Evolutionary conservation across 257 asterid species (phyloP).

Genomic region (Ocimum tenuiflorum): DNA sequence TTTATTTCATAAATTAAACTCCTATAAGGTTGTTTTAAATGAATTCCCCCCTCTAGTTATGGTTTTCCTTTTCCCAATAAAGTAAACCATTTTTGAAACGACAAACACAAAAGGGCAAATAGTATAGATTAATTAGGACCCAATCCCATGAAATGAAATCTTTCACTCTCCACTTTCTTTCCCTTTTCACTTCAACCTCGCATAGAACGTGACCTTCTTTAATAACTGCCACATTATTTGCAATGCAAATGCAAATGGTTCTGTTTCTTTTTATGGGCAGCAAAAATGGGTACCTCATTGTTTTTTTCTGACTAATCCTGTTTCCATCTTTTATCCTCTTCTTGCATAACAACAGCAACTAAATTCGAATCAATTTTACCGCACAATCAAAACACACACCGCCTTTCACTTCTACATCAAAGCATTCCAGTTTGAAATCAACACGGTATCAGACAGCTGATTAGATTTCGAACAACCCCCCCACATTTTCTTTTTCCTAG

Average conservation of each 20-base stretch:
- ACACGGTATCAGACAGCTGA: background rate
- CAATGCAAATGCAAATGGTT: conserved; percentile 51
- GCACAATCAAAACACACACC: background rate
- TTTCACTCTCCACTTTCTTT: background rate
- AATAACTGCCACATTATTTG: conserved; percentile 80
- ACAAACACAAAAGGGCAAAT: background rate
- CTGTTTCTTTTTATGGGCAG: conserved; percentile 35
- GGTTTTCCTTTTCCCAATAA: too few species aligned
- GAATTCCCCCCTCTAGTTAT: background rate
- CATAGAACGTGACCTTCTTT: conserved; percentile 46
- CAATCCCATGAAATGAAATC: conserved; percentile 5
- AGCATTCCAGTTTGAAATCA: conserved; percentile 38
- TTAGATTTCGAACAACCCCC: background rate
- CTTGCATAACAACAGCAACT: conserved; percentile 13
- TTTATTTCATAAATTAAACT: too few species aligned
- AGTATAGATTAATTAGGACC: background rate
- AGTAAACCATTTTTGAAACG: background rate
- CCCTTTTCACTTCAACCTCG: background rate
- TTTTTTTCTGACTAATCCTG: conserved; percentile 26
- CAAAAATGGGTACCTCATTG: conserved; percentile 21
- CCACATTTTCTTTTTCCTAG: background rate
- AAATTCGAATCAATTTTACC: background rate
- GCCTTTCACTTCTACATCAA: conserved; percentile 12
- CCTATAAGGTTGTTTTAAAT: background rate
- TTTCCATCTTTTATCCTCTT: conserved; percentile 41